phyloP scores from a whole-genome alignment of 2,329 filamentous ascomycete genomes.

The Metarhizium humberi region DNA sequence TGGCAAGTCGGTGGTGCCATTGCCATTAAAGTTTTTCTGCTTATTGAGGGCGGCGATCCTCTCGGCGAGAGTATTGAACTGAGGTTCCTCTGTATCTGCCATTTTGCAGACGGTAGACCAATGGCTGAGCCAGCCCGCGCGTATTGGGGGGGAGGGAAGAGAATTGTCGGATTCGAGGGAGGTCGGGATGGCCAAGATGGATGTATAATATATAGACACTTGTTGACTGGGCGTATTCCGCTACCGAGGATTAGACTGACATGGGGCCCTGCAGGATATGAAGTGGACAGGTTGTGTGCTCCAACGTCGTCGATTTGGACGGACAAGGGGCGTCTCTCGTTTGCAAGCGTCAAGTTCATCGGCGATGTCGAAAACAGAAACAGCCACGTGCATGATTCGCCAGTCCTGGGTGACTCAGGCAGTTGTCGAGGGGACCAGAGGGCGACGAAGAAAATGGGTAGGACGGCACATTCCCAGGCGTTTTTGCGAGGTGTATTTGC shows the following conservation, averaged over 20 bases:
- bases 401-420: not conserved
- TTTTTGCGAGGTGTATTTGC: too few species aligned
- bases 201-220: not conserved
- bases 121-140: not conserved
- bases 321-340: not conserved
- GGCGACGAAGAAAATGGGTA: too few species aligned
- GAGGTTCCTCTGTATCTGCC: constrained; percentile 53
- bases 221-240: not conserved
- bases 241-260: not conserved
- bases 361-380: not conserved
- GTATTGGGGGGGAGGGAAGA: not conserved
- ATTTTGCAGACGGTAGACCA: constrained; percentile 24
- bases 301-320: not conserved
- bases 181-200: not conserved
- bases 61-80: constrained; percentile 51
- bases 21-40: constrained; percentile 45
- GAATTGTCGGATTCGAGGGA: not conserved
- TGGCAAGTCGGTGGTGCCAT: constrained; percentile 25
- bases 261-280: not conserved
- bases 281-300: not conserved
- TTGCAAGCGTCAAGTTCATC: not conserved
- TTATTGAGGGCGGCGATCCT: constrained; percentile 55
- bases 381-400: not conserved
- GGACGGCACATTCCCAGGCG: too few species aligned
- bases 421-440: not conserved